Base-by-base conservation (phyloP, 371 early-diverging fungal genomes). In the Actinomortierella wolfii region DNA sequence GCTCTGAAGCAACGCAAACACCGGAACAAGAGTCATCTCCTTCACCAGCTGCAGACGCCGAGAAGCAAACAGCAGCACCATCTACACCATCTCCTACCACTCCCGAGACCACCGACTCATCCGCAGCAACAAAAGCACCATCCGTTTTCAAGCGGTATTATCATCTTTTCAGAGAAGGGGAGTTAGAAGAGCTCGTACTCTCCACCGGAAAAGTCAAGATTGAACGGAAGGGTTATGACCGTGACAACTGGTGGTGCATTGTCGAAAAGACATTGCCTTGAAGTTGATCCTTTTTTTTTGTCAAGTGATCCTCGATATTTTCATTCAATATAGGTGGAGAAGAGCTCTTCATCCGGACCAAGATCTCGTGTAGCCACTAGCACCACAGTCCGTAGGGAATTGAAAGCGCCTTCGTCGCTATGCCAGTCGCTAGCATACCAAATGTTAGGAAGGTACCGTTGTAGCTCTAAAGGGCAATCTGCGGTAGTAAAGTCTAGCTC, bases 161-260 rank as follows among this genome's bases (percentile, higher is more conserved):
- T 68, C 97, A 98, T 64, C 59, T 97, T n/a, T 98, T 97, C 74
- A 80, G 79, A 15, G 71, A 94, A 55, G 93, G 93, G 6, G 97
- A 98, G 76, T 78, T 97, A 50, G 90, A 92, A 45, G 83, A 75
- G 9, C 63, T 95, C 39, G 83, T 92, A 11, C 44, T 61, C 20
- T 54, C 77, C 51, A 68, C 80, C 2, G 76, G 76, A 46, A 73
- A 77, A 23, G 78, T 80, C 0, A 57, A 76, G 1, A 86, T 95
- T 20, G 77, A 84, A 11, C 78, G 80, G 40, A 57, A 81, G 9
- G 97, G 97, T 9, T 97, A 97, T 67, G 96, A 98, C 65, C 76
- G 92, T 14, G 97, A 98, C 75, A 97, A 97, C 71, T 95, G 95
- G 88, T 97, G 92, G 79, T 86, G 90, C 2, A 83, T 91, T 55